Evolutionary conservation across 257 asterid species (phyloP), one percentile per base, ranked within the genome.

Genomic region (Ligustrum vulgare): DNA sequence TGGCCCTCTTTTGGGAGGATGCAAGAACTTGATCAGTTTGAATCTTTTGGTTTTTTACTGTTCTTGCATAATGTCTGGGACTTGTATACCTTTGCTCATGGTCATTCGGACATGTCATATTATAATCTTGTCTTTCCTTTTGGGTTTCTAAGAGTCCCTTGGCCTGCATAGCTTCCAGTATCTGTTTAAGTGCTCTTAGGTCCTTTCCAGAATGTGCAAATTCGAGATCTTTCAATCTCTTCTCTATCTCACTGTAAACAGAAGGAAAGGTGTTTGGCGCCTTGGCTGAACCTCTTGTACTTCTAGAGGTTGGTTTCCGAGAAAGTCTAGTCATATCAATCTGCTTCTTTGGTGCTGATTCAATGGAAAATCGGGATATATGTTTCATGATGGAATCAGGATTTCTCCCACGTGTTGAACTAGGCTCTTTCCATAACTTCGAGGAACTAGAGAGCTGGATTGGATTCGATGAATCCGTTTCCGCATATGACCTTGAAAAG

Each of bases 161-260:
- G 2, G 82, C 85, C 88, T 91, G 98, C 96, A 94, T 92, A 76
- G 98, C 89, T 80, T 94, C 99, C 75, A 94, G 81, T 62, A 94
- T 92, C 88, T 92, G 97, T 83, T 94, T 94, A 67, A 94, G 97
- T 70, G 98, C 99, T 86, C 99, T 85, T 72, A 94, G 97, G 76
- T 94, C 98, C 89, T 94, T 94, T 31, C 91, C 98, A 5, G 97
- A 92, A 72, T 91, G 90, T 1, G 88, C 85, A 82, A 91, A 94
- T 47, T 92, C 96, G 28, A 94, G 86, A 82, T 94, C 97, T 67
- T 88, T 91, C 85, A 93, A 69, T 80, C 97, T 89, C 80, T 91
- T 92, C 83, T 91, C 97, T 9, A 94, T 91, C 90, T 94, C 98
- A 62, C 97, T 83, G 79, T 92, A 92, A 84, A 94, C 97, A 16